Percentiles rank a stretch among this genome's conserved stretches.
phyloP scores from a whole-genome alignment of 2,329 filamentous ascomycete genomes.

The Ophiostoma tasmaniense region DNA sequence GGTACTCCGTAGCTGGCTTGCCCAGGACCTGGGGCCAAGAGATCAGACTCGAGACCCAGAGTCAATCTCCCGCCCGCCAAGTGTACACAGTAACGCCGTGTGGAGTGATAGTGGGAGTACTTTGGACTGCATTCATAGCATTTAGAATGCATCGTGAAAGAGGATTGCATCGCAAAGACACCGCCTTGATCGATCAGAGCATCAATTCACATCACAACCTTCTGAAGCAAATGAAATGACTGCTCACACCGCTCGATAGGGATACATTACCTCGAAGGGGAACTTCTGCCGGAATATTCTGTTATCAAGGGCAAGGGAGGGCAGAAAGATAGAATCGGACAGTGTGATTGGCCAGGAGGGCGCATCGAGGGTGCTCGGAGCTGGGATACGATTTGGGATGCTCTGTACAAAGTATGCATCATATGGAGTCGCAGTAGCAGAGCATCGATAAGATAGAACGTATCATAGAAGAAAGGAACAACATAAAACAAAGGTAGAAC shows the following conservation, averaged over 20 bases:
- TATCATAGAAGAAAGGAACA: background rate
- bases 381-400: background rate
- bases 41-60: background rate
- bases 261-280: background rate
- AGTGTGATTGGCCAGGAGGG: background rate
- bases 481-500: background rate
- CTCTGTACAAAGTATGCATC: background rate
- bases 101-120: background rate
- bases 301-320: background rate
- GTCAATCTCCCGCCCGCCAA: slow-evolving; percentile 2
- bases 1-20: too few species aligned
- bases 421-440: background rate
- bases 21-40: background rate
- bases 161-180: background rate
- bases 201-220: background rate
- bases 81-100: background rate
- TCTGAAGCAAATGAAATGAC: background rate
- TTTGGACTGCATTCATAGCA: too few species aligned
- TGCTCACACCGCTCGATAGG: slow-evolving; percentile 6
- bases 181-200: background rate
- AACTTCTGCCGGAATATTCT: background rate
- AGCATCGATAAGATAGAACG: background rate
- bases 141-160: background rate
- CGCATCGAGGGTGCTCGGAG: background rate
- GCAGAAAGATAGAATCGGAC: background rate